A percentile compares a stretch with the other conserved stretches of the same genome.
These are phyloP conservation scores for Penicillium crustosum DNA, from an alignment of 2,329 filamentous ascomycete genomes.

Conservation along the genomic window DNA sequence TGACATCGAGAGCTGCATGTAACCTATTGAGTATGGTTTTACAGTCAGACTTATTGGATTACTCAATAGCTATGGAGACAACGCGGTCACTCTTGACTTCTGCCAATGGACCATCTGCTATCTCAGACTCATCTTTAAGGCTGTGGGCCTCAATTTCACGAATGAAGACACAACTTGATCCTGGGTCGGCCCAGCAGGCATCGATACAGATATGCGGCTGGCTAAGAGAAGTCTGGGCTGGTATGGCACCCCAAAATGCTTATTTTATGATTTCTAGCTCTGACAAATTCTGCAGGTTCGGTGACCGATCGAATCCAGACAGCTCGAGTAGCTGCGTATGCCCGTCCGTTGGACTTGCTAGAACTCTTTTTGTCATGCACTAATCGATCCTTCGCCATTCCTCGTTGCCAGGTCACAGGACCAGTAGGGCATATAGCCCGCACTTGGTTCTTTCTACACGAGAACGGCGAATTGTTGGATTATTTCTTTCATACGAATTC, in stretches of 20 bases:
- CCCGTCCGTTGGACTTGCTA: conserved; percentile 64
- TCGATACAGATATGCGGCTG: conserved; percentile 75
- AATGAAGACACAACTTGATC: conserved; percentile 65
- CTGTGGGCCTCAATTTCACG: conserved; percentile 71
- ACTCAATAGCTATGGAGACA: conserved; percentile 66
- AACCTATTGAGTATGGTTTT: conserved; percentile 70
- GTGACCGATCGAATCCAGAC: conserved; percentile 65
- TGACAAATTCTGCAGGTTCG: conserved; percentile 40
- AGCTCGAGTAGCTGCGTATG: conserved; percentile 63
- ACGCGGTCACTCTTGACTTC: conserved; percentile 71
- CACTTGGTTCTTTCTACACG: conserved; percentile 44
- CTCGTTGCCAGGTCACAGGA: conserved; percentile 25
- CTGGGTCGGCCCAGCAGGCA: conserved; percentile 65
- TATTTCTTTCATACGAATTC: conserved; percentile 50
- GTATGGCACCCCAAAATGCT: conserved; percentile 54
- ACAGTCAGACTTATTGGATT: conserved; percentile 63
- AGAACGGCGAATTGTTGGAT: conserved; percentile 44
- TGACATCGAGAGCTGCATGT: conserved; percentile 74
- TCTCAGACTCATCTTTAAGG: conserved; percentile 76
- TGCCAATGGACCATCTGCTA: conserved; percentile 72
- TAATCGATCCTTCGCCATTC: conserved; percentile 48
- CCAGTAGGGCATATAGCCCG: conserved; percentile 32
- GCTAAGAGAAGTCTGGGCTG: conserved; percentile 79
- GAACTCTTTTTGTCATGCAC: conserved; percentile 70
- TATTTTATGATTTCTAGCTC: conserved; percentile 8